phyloP scores from a whole-genome alignment of 163 green algal species.

The Chlorella variabilis region DNA sequence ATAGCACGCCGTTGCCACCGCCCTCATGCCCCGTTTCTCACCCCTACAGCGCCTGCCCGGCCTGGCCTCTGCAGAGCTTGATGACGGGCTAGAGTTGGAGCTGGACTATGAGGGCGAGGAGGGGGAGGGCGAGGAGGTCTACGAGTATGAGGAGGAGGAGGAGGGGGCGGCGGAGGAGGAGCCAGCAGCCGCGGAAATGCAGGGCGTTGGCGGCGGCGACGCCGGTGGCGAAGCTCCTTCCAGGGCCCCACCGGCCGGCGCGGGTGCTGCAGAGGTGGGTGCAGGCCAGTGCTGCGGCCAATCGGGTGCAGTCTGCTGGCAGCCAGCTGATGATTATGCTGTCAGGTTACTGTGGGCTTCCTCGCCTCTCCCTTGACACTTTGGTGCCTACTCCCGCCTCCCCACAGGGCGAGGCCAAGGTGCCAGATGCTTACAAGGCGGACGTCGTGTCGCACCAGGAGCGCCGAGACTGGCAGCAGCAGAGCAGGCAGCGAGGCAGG shows the following conservation, averaged over 20 bases:
- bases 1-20: no score
- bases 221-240: neutral
- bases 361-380: no score
- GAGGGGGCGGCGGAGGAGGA: neutral
- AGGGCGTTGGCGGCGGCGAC: neutral
- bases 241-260: neutral
- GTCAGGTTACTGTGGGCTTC: no score
- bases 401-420: no score
- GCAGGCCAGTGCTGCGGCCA: neutral
- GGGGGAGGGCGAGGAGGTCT: neutral
- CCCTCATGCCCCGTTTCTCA: no score
- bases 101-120: slow-evolving; percentile 37
- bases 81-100: slow-evolving; percentile 43
- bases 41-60: neutral
- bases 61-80: slow-evolving; percentile 17
- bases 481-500: neutral
- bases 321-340: no score
- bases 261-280: neutral
- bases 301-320: no score
- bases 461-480: slow-evolving; percentile 23
- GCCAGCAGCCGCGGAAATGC: neutral
- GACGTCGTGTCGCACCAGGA: slow-evolving; percentile 3
- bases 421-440: slow-evolving; percentile 21
- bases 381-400: no score
- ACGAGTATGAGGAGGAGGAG: neutral